These are phyloP conservation scores for Termitomyces sp. DNA, from an alignment of 1,284 basidiomycete genomes.

Conservation along the genomic window DNA sequence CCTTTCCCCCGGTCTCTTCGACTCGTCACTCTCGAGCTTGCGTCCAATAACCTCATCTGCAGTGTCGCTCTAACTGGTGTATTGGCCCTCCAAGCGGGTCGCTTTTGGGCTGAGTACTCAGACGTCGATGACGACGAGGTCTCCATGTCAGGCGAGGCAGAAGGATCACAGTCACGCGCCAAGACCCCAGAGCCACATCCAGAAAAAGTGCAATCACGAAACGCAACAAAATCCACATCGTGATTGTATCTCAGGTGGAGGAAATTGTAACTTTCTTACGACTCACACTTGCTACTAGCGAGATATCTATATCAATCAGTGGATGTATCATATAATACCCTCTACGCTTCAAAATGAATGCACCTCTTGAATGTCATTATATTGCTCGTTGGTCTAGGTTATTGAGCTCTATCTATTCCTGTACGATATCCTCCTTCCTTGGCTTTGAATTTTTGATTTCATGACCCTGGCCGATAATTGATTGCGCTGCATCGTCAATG, in stretches of 20 bases:
- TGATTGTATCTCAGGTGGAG: constrained; percentile 4
- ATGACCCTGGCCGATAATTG: constrained; percentile 67
- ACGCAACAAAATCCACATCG: constrained; percentile 14
- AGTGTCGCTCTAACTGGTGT: constrained; percentile 79
- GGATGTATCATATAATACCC: constrained; percentile 25
- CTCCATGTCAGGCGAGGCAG: constrained; percentile 31
- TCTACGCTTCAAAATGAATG: constrained; percentile 13
- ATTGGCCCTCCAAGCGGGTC: constrained; percentile 69
- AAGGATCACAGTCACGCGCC: constrained; percentile 28
- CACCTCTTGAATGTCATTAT: constrained; percentile 9
- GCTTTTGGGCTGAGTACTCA: constrained; percentile 73
- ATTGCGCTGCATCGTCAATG: constrained; percentile 69
- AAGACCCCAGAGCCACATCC: constrained; percentile 31
- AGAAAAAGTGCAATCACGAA: constrained; percentile 12
- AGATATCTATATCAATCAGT: constrained; percentile 16
- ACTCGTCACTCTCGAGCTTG: constrained; percentile 63
- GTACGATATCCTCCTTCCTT: constrained; percentile 83
- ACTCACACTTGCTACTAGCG: constrained; percentile 6
- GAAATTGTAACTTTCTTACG: constrained; percentile 8
- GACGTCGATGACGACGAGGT: constrained; percentile 48
- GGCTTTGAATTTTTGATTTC: constrained; percentile 76
- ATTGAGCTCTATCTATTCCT: constrained; percentile 49
- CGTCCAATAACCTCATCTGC: constrained; percentile 75
- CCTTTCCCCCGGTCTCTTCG: constrained; percentile 55
- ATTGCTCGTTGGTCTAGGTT: constrained; percentile 9